phyloP scores from a whole-genome alignment of 2,329 filamentous ascomycete genomes.

The Sarocladium brachiariae region DNA sequence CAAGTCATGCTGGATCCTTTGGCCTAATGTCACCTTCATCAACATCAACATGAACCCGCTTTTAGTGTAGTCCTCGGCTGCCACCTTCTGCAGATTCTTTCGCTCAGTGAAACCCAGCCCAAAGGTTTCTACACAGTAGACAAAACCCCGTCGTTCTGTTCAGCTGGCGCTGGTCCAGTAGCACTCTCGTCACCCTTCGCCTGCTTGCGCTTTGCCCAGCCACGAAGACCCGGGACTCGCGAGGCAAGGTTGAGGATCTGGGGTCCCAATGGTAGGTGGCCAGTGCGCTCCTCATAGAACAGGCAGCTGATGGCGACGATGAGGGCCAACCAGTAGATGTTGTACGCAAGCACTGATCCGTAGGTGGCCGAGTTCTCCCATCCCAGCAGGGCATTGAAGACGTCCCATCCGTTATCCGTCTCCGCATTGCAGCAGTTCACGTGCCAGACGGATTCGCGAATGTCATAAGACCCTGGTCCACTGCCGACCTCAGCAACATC shows the following conservation, averaged over 20 bases:
- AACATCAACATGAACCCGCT: too few species aligned
- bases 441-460: constrained; percentile 71
- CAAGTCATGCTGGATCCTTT: too few species aligned
- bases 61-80: too few species aligned
- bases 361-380: constrained; percentile 68
- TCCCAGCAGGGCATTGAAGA: constrained; percentile 66
- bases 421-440: constrained; percentile 65
- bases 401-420: constrained; percentile 61
- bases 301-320: constrained; percentile 57
- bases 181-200: neutral
- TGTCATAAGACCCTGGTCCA: constrained; percentile 72
- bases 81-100: too few species aligned
- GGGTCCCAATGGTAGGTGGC: neutral
- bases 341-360: constrained; percentile 72
- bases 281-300: constrained; percentile 45
- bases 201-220: constrained; percentile 1
- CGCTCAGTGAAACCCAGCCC: too few species aligned
- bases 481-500: constrained; percentile 39
- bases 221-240: neutral
- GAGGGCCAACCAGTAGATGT: constrained; percentile 69
- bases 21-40: too few species aligned
- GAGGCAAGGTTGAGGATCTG: constrained; percentile 2
- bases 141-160: neutral
- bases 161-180: neutral
- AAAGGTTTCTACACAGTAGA: neutral